Conservation (phyloP, 352 stramenopile species). For the Plasmopara halstedii region DNA sequence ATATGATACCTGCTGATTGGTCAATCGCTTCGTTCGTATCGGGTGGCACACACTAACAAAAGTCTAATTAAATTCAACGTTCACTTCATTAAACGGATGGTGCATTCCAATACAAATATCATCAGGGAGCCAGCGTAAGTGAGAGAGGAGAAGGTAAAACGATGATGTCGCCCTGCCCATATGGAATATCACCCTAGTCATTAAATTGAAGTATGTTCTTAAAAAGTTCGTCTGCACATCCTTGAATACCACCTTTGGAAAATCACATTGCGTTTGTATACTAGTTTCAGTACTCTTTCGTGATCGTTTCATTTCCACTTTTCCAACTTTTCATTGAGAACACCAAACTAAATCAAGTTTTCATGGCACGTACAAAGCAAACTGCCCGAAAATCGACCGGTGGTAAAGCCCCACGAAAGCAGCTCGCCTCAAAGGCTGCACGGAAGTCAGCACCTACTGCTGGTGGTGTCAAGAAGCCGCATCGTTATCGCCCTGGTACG, state of each 20-base stretch:
- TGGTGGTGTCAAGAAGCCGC: neutral
- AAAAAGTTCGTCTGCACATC: conserved; percentile 18
- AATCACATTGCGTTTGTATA: conserved; percentile 32
- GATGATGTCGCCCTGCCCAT: conserved; percentile 23
- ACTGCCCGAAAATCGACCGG: neutral
- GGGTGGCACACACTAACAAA: conserved; percentile 7
- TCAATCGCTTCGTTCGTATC: conserved; percentile 7
- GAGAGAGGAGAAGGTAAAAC: conserved; percentile 9
- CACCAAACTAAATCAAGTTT: neutral
- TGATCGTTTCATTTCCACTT: neutral
- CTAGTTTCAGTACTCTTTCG: neutral
- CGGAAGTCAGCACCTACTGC: neutral
- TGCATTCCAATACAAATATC: neutral
- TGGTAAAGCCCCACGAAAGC: neutral
- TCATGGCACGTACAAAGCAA: neutral
- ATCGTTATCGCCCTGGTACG: neutral
- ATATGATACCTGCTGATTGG: conserved; percentile 14
- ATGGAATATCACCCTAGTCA: conserved; percentile 1
- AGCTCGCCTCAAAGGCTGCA: neutral
- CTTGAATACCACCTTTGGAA: conserved; percentile 30
- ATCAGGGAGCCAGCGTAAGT: conserved; percentile 14
- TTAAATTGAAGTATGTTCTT: conserved; percentile 4
- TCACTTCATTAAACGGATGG: neutral
- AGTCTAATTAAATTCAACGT: neutral
- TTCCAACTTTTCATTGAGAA: neutral